phyloP scores from a whole-genome alignment of 805 yeast genomes.

The Brettanomyces sp. region DNA sequence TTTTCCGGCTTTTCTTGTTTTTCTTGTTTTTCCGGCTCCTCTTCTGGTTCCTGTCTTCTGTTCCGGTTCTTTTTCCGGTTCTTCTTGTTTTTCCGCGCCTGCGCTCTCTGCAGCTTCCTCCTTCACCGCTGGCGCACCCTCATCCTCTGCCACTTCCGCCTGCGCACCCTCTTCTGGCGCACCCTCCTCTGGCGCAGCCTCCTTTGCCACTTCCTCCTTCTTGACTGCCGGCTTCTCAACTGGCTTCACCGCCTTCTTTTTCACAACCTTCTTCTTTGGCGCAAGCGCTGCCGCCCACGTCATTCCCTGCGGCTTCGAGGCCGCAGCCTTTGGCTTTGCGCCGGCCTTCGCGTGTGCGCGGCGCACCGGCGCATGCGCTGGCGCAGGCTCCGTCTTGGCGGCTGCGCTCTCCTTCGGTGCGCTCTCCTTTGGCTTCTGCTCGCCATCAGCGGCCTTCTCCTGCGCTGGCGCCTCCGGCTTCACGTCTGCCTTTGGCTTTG shows the following conservation, averaged over 20 bases:
- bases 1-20: background rate
- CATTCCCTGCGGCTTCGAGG: slow-evolving; percentile 5
- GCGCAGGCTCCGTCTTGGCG: background rate
- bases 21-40: too few relatives aligned
- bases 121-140: slow-evolving; percentile 2
- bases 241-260: slow-evolving; percentile 6
- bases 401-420: slow-evolving; percentile 3
- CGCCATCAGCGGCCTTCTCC: background rate
- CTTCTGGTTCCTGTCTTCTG: background rate
- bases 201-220: slow-evolving; percentile 1
- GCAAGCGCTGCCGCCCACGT: slow-evolving; percentile 12
- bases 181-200: slow-evolving; percentile 1
- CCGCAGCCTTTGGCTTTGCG: background rate
- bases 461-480: slow-evolving; percentile 8
- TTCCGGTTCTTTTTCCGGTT: background rate
- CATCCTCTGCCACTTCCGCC: slow-evolving; percentile 3
- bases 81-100: slow-evolving; percentile 3
- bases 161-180: background rate
- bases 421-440: background rate
- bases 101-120: slow-evolving; percentile 7
- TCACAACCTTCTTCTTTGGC: slow-evolving; percentile 8
- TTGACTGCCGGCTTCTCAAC: slow-evolving; percentile 3
- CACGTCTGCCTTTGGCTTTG: slow-evolving; percentile 4
- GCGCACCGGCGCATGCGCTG: background rate
- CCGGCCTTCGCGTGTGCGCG: background rate